A percentile compares a stretch with the other conserved stretches of the same genome.
These are phyloP conservation scores for Aspergillus hortae DNA, from an alignment of 2,329 filamentous ascomycete species.

Conservation along the genomic window DNA sequence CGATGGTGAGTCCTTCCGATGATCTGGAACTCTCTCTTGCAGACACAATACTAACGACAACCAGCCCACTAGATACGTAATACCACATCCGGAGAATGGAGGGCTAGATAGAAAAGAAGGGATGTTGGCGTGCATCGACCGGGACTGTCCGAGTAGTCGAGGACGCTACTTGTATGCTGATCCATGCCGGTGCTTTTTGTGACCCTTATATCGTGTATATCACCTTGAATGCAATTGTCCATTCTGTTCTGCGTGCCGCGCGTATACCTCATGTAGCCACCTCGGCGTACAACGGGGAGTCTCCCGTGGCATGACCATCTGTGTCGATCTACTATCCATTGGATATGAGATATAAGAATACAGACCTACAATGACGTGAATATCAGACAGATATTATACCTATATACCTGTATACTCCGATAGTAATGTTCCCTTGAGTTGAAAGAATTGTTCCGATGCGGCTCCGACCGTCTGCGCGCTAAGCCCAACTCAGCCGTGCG, in stretches of 20 bases:
- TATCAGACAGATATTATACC: no score
- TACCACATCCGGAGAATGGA: conserved; percentile 21
- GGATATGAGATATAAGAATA: no score
- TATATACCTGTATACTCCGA: no score
- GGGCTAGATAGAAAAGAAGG: conserved; percentile 34
- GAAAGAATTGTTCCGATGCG: no score
- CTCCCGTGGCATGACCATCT: no score
- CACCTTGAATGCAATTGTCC: conserved; percentile 36
- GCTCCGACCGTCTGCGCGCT: no score
- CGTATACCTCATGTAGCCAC: no score
- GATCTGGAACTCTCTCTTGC: background rate
- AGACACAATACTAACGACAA: conserved; percentile 14
- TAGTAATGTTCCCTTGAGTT: no score
- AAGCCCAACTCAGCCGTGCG: background rate
- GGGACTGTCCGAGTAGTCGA: conserved; percentile 25
- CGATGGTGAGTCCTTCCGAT: conserved; percentile 65
- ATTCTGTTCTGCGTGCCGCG: background rate
- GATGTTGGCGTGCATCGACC: conserved; percentile 26
- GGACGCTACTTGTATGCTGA: conserved; percentile 35
- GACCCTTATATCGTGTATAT: conserved; percentile 41
- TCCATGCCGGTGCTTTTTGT: conserved; percentile 34
- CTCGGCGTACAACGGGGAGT: no score
- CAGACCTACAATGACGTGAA: no score
- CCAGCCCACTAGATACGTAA: conserved; percentile 37
- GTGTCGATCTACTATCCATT: no score